Percentiles rank a stretch among this genome's conserved stretches.
These are phyloP conservation scores for Neofusicoccum ribis DNA, from an alignment of 2,329 filamentous ascomycete species.

Conservation along the genomic window DNA sequence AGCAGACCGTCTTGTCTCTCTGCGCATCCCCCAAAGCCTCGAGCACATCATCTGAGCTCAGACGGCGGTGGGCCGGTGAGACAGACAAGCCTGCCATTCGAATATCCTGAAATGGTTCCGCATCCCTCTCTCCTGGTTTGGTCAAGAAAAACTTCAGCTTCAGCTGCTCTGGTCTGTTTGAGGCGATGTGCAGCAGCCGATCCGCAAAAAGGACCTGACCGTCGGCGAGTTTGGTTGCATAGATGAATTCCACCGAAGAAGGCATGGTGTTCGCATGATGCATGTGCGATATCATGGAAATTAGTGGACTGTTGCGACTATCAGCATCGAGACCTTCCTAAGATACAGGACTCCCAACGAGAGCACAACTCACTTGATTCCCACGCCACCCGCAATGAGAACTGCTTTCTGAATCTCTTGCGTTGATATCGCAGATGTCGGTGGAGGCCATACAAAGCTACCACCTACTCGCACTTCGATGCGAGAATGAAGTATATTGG, in stretches of 20 bases:
- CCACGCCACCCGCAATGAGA: constrained; percentile 78
- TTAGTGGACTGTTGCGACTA: constrained; percentile 58
- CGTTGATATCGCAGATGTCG: constrained; percentile 36
- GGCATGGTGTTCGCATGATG: constrained; percentile 42
- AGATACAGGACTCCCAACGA: constrained; percentile 21
- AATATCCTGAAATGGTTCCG: not conserved
- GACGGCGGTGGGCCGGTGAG: not conserved
- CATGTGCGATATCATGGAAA: constrained; percentile 70
- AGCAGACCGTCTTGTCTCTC: constrained; percentile 42
- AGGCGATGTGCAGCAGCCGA: constrained; percentile 27
- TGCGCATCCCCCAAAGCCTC: constrained; percentile 36
- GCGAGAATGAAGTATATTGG: constrained; percentile 58
- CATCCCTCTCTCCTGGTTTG: constrained; percentile 22
- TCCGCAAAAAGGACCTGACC: constrained; percentile 38
- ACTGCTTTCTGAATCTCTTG: constrained; percentile 60
- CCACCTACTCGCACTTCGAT: constrained; percentile 75
- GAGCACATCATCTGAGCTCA: constrained; percentile 35
- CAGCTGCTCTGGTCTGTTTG: not conserved
- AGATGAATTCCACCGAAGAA: constrained; percentile 61
- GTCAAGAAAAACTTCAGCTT: constrained; percentile 39
- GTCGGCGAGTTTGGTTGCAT: constrained; percentile 53
- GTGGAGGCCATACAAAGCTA: constrained; percentile 77
- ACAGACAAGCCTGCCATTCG: not conserved
- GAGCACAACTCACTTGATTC: constrained; percentile 64
- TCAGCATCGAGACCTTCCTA: not conserved